Evolutionary conservation across 2,329 filamentous ascomycete genomes (phyloP).

Genomic region (Hypocrella siamensis): DNA sequence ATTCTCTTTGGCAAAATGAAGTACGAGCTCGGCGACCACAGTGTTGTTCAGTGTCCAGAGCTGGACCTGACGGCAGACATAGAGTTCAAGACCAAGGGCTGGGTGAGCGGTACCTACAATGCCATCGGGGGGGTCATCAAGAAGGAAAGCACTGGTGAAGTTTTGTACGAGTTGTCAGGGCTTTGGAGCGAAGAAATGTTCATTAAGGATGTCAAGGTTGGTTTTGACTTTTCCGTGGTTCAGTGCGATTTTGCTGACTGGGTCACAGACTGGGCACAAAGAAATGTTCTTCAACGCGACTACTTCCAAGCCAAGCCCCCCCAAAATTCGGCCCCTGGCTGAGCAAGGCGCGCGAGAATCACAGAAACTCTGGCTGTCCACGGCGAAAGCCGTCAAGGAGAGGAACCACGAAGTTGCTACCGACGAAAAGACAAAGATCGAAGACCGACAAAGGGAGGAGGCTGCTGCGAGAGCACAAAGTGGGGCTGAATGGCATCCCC

Average conservation of each 20-base stretch:
- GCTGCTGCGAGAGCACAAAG: conserved; percentile 65
- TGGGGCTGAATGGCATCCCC: conserved; percentile 74
- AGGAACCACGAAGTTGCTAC: conserved; percentile 82
- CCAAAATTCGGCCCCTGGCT: conserved; percentile 57
- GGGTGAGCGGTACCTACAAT: conserved; percentile 92
- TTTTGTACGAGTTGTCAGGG: conserved; percentile 81
- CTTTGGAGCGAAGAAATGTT: conserved; percentile 93
- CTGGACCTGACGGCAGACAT: conserved; percentile 75
- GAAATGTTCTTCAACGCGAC: conserved; percentile 81
- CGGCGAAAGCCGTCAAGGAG: conserved; percentile 65
- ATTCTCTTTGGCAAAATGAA: conserved; percentile 99
- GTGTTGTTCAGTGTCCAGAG: conserved; percentile 81
- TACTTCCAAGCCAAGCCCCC: conserved; percentile 59
- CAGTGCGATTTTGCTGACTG: not conserved
- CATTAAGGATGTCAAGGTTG: conserved; percentile 66
- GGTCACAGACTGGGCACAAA: conserved; percentile 72
- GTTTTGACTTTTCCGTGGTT: conserved; percentile 9
- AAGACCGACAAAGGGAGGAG: conserved; percentile 82
- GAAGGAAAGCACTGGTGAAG: conserved; percentile 71
- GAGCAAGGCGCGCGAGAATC: conserved; percentile 89
- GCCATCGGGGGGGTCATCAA: conserved; percentile 86
- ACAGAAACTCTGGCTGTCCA: conserved; percentile 71
- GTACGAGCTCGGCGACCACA: conserved; percentile 94
- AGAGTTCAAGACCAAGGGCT: conserved; percentile 97
- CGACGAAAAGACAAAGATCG: conserved; percentile 90